Base-by-base conservation (phyloP, 2,329 filamentous ascomycete genomes). In the Fusarium longipes region DNA sequence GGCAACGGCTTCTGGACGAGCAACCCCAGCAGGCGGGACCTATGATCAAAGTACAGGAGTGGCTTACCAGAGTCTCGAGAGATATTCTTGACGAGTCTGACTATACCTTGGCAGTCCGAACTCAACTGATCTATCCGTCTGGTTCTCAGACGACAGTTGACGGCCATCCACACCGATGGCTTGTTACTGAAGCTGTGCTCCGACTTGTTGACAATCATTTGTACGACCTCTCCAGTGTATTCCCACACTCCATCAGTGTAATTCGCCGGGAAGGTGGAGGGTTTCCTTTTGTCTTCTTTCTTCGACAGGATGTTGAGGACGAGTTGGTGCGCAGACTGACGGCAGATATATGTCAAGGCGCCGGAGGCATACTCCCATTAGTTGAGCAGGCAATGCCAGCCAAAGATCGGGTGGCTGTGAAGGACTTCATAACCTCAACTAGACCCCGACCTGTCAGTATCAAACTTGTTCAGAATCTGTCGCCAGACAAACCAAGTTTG, bases 11-110 rank as follows among this genome's bases (percentile, higher is more conserved):
- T 1, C 80, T 84, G 0, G 84, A 89, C 39, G 76, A 77, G 4
- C 77, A 81, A 9, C 66, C 82, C 1, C 54, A 73, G 0, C 78
- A 86, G 33, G 83, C 85, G 0, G 74, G 67, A 0, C 71, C 74
- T 0, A 86, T 91, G 82, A 77, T 89, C 5, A 76, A 77, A 1
- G 79, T 82, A 0, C 85, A 90, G 29, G 65, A 76, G 2, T 86
- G 83, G 79, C 73, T 91, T 6, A 77, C 83, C 3, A 66, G 65
- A 2, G 70, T 79, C 6, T 86, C 82, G 4, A 81, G 89, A 0
- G 89, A 92, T 68, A 81, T 92, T 1, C 74, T 92, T 0, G 90
- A 92, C 64, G 89, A 92, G 71, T 89, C 83, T 3, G 86, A 89
- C 64, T 81, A 84, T 51, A 87, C 84, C 0, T 73, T 89, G 1